Percentiles rank a stretch among this genome's conserved stretches.
phyloP scores from a whole-genome alignment of 768 basidiomycete species.

The Cystofilobasidium ferigula region DNA sequence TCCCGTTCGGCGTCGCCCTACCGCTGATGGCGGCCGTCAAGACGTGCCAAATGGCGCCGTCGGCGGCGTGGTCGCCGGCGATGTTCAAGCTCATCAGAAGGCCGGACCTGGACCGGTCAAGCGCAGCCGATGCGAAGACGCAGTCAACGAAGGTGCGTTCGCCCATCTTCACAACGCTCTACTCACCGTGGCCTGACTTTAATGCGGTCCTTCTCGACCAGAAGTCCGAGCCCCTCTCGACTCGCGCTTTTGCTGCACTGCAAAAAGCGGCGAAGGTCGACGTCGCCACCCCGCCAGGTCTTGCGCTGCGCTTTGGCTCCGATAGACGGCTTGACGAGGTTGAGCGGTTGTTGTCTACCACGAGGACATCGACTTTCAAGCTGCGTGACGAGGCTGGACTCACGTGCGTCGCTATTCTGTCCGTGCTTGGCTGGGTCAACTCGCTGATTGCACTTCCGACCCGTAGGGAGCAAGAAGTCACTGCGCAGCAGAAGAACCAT shows the following conservation, averaged over 20 bases:
- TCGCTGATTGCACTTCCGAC: not conserved
- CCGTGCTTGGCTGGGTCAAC: not conserved
- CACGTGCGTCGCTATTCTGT: constrained; percentile 46
- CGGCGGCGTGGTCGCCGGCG: constrained; percentile 58
- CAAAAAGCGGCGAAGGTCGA: not conserved
- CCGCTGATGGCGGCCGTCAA: constrained; percentile 77
- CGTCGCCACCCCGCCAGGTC: not conserved
- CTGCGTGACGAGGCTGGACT: constrained; percentile 54
- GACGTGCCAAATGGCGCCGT: constrained; percentile 68
- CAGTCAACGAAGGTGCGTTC: not conserved
- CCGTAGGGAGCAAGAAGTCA: constrained; percentile 70
- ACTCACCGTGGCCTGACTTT: not conserved
- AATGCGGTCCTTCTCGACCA: not conserved
- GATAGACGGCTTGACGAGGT: constrained; percentile 87
- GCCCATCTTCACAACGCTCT: no score
- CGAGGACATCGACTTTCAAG: constrained; percentile 54
- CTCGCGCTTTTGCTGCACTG: no score
- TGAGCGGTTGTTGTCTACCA: constrained; percentile 77
- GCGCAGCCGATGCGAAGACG: not conserved
- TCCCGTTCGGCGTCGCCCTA: constrained; percentile 35
- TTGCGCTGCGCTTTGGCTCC: constrained; percentile 57
- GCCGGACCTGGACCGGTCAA: not conserved
- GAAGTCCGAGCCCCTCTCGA: not conserved
- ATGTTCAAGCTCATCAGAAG: constrained; percentile 52
- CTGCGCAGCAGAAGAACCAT: constrained; percentile 71